Evolutionary conservation across 768 basidiomycete genomes (phyloP).

Genomic region (Serendipita indica): DNA sequence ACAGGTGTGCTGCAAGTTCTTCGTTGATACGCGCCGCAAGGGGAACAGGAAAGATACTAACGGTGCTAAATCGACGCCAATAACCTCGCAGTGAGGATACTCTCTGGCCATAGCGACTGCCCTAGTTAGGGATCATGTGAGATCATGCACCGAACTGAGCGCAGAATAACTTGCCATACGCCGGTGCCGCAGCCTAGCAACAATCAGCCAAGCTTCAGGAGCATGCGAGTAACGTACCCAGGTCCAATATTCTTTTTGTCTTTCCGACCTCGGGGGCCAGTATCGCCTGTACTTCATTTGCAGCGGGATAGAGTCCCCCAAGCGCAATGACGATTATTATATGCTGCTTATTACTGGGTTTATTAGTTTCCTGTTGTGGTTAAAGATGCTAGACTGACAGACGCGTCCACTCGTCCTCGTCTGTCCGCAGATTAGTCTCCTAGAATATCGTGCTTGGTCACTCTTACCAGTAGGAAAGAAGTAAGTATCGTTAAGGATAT

Average conservation of each 20-base stretch:
- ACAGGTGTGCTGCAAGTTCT: background rate
- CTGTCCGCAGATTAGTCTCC: background rate
- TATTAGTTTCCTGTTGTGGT: background rate
- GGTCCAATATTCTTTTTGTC: conserved; percentile 1
- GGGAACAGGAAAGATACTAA: background rate
- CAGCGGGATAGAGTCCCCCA: background rate
- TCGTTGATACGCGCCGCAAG: background rate
- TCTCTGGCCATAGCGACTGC: conserved; percentile 53
- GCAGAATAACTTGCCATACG: background rate
- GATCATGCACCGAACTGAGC: background rate
- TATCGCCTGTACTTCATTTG: background rate
- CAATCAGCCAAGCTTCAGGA: background rate
- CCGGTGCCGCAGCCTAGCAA: background rate
- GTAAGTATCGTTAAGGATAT: conserved; percentile 1
- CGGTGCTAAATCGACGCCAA: conserved; percentile 64
- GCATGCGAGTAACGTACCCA: background rate
- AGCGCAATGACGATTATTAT: background rate
- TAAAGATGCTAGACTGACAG: background rate
- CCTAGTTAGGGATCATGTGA: conserved; percentile 37
- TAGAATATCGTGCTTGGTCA: background rate
- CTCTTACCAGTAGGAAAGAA: background rate
- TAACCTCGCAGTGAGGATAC: conserved; percentile 52
- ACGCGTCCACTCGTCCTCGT: background rate
- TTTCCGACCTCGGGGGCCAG: background rate
- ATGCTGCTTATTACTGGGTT: background rate